Evolutionary conservation across 257 asterid genomes (phyloP).

Genomic region (Solanum clarkiae): DNA sequence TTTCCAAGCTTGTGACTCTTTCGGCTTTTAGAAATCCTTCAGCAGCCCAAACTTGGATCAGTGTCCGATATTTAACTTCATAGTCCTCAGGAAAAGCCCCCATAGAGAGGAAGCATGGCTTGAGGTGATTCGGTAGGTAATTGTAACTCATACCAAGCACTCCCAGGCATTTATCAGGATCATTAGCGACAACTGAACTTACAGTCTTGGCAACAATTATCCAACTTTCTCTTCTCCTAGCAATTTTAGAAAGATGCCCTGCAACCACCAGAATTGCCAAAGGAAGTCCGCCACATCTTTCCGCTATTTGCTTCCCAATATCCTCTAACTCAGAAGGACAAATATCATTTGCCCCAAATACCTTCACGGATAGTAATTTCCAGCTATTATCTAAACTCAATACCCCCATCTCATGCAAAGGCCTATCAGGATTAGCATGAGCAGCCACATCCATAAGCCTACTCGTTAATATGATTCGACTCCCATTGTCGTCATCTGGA

Average conservation of each 20-base stretch:
- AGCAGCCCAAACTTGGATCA: constrained; percentile 17
- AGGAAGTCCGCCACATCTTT: constrained; percentile 27
- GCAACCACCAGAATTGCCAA: constrained; percentile 28
- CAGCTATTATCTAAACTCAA: constrained; percentile 22
- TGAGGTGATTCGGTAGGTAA: constrained; percentile 16
- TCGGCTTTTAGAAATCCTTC: constrained; percentile 6
- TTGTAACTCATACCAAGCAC: constrained; percentile 18
- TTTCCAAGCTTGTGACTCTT: background rate
- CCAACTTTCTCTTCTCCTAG: constrained; percentile 12
- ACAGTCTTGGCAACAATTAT: constrained; percentile 5
- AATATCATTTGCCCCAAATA: constrained; percentile 1
- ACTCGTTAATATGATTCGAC: constrained; percentile 24
- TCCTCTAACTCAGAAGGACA: constrained; percentile 17
- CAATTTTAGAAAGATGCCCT: constrained; percentile 13
- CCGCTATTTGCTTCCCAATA: constrained; percentile 16
- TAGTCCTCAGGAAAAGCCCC: constrained; percentile 17
- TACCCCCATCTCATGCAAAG: constrained; percentile 15
- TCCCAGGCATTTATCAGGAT: constrained; percentile 11
- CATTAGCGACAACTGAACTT: constrained; percentile 2
- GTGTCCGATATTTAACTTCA: constrained; percentile 14
- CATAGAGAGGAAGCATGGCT: constrained; percentile 21
- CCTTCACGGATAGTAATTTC: constrained; percentile 15
- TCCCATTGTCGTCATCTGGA: constrained; percentile 25
- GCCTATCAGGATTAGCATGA: background rate
- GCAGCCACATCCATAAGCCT: constrained; percentile 11